Percentiles rank a stretch among this genome's conserved stretches.
Evolutionary conservation across 306 rosid species (phyloP).

Genomic region (Dryas drummondii): DNA sequence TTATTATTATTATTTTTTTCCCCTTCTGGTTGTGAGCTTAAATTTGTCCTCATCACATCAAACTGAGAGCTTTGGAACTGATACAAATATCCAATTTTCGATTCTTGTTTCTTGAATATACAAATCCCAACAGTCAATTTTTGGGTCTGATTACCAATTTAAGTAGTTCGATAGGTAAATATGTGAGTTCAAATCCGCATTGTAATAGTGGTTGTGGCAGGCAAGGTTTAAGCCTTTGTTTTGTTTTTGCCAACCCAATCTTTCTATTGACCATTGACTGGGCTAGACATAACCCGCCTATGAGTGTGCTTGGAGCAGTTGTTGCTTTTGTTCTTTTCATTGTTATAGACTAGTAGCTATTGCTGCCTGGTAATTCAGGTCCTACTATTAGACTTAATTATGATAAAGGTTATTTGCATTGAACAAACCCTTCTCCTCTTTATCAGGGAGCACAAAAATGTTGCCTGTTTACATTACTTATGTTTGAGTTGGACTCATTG

Average conservation of each 20-base stretch:
- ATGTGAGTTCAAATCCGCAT: neutral
- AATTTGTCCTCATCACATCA: neutral
- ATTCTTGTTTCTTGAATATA: neutral
- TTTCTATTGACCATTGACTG: too few species aligned
- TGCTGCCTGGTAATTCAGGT: neutral
- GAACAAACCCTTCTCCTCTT: neutral
- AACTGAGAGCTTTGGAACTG: neutral
- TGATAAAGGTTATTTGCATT: neutral
- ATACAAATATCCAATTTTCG: neutral
- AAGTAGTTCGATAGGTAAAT: neutral
- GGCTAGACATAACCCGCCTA: too few species aligned
- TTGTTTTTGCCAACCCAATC: neutral
- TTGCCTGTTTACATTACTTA: neutral
- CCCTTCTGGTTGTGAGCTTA: neutral
- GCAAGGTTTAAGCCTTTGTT: neutral
- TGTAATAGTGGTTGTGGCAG: neutral
- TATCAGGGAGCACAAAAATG: neutral
- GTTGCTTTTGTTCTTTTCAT: neutral
- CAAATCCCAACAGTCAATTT: neutral
- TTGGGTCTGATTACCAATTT: slow-evolving; percentile 7
- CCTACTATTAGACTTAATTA: neutral
- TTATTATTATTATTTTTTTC: neutral
- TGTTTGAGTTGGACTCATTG: neutral
- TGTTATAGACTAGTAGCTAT: neutral
- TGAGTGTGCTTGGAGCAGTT: neutral